These are phyloP conservation scores for Bolboschoenoplectus hybrid DNA, from an alignment of 202 grass and related monocot genomes.

Conservation along the genomic window DNA sequence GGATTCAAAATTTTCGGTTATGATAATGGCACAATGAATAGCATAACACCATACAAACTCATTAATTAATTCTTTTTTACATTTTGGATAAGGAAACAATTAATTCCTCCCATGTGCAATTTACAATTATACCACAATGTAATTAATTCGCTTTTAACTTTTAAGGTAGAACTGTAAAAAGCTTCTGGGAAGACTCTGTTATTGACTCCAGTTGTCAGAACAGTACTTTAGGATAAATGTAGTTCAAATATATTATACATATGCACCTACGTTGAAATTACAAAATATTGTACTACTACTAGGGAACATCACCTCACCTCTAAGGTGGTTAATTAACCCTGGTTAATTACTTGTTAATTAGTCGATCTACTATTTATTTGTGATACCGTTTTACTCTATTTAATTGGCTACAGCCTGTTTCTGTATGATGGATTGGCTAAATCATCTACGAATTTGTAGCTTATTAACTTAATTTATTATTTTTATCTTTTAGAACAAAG, in stretches of 20 bases:
- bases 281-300: neutral
- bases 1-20: too few species aligned
- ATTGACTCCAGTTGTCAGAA: neutral
- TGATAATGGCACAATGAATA: too few species aligned
- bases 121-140: too few species aligned
- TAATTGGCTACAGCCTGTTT: neutral
- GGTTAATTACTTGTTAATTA: neutral
- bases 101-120: too few species aligned
- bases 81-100: too few species aligned
- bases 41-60: too few species aligned
- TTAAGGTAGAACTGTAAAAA: neutral
- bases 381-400: neutral
- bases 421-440: neutral
- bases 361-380: neutral
- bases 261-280: neutral
- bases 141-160: too few species aligned
- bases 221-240: neutral
- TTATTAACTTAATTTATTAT: neutral
- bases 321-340: neutral
- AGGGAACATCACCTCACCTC: slow-evolving; percentile 19
- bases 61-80: too few species aligned
- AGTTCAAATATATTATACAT: neutral
- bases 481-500: neutral
- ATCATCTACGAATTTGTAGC: neutral
- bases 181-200: neutral